Evolutionary conservation across 306 rosid species (phyloP).

Genomic region (Spatholobus suberectus): DNA sequence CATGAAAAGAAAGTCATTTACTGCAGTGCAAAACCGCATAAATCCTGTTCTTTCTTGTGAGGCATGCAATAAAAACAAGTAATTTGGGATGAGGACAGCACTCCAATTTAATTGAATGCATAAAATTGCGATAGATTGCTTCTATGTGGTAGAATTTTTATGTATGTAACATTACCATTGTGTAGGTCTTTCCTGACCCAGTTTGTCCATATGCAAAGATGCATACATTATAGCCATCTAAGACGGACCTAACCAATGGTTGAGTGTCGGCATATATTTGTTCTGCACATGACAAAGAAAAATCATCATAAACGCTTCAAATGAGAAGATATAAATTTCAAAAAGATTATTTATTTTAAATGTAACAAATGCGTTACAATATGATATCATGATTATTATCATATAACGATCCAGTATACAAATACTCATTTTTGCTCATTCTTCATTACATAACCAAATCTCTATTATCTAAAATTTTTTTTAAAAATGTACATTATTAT

Average conservation of each 20-base stretch:
- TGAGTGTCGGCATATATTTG: conserved; percentile 86
- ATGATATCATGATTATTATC: conserved; percentile 3
- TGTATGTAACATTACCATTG: conserved; percentile 71
- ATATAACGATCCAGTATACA: neutral
- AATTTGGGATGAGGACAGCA: neutral
- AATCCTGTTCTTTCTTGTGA: conserved; percentile 3
- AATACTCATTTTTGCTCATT: neutral
- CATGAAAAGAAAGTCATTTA: neutral
- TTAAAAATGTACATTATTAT: neutral
- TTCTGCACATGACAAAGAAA: conserved; percentile 61
- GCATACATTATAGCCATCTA: conserved; percentile 93
- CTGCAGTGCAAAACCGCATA: conserved; percentile 5
- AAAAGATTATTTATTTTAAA: neutral
- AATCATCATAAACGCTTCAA: conserved; percentile 36
- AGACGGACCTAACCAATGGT: conserved; percentile 81
- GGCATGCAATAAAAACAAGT: neutral
- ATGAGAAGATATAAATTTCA: neutral
- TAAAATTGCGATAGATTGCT: neutral
- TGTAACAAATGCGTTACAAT: neutral
- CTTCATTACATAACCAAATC: neutral
- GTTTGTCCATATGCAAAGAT: conserved; percentile 99
- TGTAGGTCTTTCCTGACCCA: conserved; percentile 97
- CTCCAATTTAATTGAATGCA: conserved; percentile 2
- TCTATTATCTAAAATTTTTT: neutral
- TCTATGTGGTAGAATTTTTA: neutral